Base-by-base conservation (phyloP, 2,329 filamentous ascomycete species). In the Talaromyces sp. region DNA sequence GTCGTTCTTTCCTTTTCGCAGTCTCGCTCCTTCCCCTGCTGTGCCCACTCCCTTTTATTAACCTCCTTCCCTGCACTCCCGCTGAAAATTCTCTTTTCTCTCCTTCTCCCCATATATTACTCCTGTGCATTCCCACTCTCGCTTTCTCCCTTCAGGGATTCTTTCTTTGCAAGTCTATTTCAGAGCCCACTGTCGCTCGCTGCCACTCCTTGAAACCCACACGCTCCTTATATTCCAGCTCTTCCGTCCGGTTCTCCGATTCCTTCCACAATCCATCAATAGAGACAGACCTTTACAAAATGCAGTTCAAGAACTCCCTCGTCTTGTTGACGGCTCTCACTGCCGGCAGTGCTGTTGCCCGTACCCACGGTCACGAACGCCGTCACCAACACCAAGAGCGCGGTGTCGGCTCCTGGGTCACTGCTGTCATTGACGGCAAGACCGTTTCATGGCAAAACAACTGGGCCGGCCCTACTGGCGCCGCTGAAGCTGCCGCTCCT, bases 231-330 rank as follows among this genome's bases (percentile, higher is more conserved):
- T 28, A 36, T 36, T 21, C 21, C 35, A 40, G 60, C 43, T n/a
- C 25, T 40, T 31, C 51, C 25, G 19, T 40, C 22, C 40, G 36
- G 39, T 33, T 28, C 37, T 21, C 37, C 56, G 50, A 36, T 28
- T 50, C 46, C 37, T 11, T 25, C 9, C 25, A 22, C 21, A 37
- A 59, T 33, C 21, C 11, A 21, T 11, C 9, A 45, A 39, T 39
- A 21, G 25, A 28, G 21, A 36, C 28, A 36, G 15, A 9, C 33
- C 7, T 19, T 21, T 7, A 33, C 52, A n/a, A 40, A 35, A 75
- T 75, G 73, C 71, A 73, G 61, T 58, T 74, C 64, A 73, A 74
- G 63, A 71, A 72, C 63, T 69, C 71, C 19, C 45, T 73, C 60
- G 57, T 73, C 56, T 61, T 74, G 59, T 59, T 73, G 57, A 67